Conservation (phyloP, 2,329 filamentous ascomycete genomes). For the Neofusicoccum cordaticola region DNA sequence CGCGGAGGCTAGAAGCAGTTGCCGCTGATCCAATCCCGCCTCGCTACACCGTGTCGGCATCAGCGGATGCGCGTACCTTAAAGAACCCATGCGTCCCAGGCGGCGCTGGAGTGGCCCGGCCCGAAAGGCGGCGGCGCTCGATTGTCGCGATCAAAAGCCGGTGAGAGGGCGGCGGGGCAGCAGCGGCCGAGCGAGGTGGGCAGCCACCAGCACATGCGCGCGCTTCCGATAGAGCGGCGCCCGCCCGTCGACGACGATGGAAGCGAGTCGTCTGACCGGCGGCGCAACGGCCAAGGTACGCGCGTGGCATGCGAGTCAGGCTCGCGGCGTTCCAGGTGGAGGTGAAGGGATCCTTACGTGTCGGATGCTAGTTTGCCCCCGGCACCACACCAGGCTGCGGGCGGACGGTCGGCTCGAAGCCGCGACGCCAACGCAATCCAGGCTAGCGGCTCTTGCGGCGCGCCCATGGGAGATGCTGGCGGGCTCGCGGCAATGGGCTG, state of each 20-base stretch:
- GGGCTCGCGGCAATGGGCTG: conserved; percentile 3
- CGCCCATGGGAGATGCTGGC: conserved; percentile 1
- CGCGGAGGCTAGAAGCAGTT: not conserved
- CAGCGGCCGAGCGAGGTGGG: not conserved
- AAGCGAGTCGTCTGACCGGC: conserved; percentile 9
- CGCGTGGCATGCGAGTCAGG: conserved; percentile 5
- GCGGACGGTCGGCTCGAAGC: conserved; percentile 12
- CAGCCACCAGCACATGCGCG: not conserved
- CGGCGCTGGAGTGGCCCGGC: not conserved
- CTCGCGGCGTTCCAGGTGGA: not conserved
- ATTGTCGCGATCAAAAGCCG: conserved; percentile 12
- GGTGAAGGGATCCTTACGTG: conserved; percentile 9
- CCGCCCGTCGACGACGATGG: not conserved
- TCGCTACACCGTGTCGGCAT: conserved; percentile 2
- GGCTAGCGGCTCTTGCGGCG: not conserved
- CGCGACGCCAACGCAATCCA: conserved; percentile 4
- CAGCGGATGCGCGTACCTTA: conserved; percentile 6
- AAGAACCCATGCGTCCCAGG: not conserved
- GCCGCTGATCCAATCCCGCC: conserved; percentile 1
- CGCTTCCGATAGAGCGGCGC: not conserved
- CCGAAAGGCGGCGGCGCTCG: conserved; percentile 2
- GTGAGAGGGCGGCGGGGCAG: not conserved
- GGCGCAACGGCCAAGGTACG: conserved; percentile 7
- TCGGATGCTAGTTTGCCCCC: conserved; percentile 1
- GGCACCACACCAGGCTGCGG: not conserved